phyloP scores from a whole-genome alignment of 192 early-diverging fungal genomes.

The Mortierella alpina region DNA sequence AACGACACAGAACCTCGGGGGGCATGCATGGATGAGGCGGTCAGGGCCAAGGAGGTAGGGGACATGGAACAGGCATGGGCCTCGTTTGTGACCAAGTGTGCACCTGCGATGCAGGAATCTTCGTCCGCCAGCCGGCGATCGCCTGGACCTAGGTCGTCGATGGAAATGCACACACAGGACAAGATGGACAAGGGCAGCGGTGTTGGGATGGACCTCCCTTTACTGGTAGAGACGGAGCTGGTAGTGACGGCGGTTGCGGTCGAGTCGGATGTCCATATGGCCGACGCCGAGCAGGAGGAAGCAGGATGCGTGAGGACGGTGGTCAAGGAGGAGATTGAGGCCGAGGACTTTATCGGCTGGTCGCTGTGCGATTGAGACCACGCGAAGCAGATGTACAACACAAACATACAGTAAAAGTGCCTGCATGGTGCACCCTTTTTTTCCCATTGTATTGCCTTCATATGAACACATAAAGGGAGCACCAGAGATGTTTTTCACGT shows the following conservation, averaged over 20 bases:
- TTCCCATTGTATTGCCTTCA: too few relatives aligned
- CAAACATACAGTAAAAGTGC: not conserved
- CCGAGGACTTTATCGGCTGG: conserved; percentile 28
- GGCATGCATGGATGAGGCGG: too few relatives aligned
- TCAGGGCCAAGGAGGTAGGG: not conserved
- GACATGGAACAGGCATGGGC: conserved; percentile 1
- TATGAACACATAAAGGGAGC: too few relatives aligned
- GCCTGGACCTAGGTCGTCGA: not conserved
- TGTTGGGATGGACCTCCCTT: too few relatives aligned
- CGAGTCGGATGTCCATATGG: conserved; percentile 7
- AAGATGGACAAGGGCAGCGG: too few relatives aligned
- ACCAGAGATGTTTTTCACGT: too few relatives aligned
- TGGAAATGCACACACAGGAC: not conserved
- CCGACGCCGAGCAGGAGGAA: not conserved
- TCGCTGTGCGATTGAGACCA: conserved; percentile 17
- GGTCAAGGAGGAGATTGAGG: conserved; percentile 22
- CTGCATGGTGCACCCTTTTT: too few relatives aligned
- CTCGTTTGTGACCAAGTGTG: conserved; percentile 5
- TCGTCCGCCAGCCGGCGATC: too few relatives aligned
- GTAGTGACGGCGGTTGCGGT: not conserved
- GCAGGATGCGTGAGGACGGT: not conserved
- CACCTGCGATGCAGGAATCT: not conserved
- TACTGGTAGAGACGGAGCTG: too few relatives aligned
- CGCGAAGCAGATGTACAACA: not conserved
- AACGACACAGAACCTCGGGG: too few relatives aligned